Evolutionary conservation across 176 grass and related monocot genomes (phyloP).

Genomic region (Alloteropsis semialata): DNA sequence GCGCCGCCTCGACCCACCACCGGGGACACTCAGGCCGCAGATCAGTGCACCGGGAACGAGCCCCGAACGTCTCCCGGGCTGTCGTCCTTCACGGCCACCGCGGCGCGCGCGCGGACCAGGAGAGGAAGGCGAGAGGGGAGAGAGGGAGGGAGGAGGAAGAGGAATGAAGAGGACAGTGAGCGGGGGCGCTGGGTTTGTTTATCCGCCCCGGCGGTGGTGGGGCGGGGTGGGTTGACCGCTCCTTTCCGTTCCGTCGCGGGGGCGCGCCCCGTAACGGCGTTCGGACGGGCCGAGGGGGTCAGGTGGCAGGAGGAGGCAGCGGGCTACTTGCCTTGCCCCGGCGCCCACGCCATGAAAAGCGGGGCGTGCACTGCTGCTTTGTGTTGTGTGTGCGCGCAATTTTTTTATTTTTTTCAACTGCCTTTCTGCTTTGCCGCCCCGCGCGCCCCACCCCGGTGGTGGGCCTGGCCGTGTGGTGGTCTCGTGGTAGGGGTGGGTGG

Average conservation of each 20-base stretch:
- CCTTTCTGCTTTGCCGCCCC: not conserved
- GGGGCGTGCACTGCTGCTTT: not conserved
- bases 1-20: not conserved
- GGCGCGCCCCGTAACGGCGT: slow-evolving; percentile 29
- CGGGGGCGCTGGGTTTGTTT: slow-evolving; percentile 43
- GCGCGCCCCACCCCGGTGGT: not conserved
- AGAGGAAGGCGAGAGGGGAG: not conserved
- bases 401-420: not conserved
- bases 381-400: not conserved
- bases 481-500: slow-evolving; percentile 8
- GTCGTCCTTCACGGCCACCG: not conserved
- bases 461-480: not conserved
- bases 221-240: slow-evolving; percentile 42
- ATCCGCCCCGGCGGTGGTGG: slow-evolving; percentile 40
- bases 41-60: not conserved
- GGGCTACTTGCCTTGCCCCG: slow-evolving; percentile 38
- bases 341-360: slow-evolving; percentile 42
- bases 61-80: not conserved
- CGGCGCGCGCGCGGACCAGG: not conserved
- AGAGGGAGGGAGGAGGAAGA: not conserved
- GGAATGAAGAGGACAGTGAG: slow-evolving; percentile 12
- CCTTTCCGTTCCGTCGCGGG: slow-evolving; percentile 52
- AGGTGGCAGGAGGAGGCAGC: slow-evolving; percentile 2
- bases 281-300: not conserved
- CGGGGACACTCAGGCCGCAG: not conserved